Conservation (phyloP, 768 basidiomycete genomes). For the Lepiota subincarnata region DNA sequence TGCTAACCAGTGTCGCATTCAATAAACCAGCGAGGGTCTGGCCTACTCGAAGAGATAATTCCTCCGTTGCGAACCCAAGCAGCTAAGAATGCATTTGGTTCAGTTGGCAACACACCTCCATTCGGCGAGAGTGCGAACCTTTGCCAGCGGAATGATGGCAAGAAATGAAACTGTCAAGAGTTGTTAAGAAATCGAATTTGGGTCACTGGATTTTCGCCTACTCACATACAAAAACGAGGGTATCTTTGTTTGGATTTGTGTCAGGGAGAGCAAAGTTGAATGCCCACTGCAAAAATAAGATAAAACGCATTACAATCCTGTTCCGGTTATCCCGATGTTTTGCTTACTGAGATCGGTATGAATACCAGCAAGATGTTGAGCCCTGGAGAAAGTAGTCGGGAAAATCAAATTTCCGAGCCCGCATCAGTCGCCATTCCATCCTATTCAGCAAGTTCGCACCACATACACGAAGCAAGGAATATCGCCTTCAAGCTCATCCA, state of each 20-base stretch:
- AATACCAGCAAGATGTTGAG: constrained; percentile 68
- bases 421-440: no score
- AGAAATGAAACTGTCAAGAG: constrained; percentile 59
- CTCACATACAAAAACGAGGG: constrained; percentile 72
- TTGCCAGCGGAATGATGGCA: constrained; percentile 82
- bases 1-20: constrained; percentile 75
- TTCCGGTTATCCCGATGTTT: no score
- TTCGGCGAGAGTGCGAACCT: constrained; percentile 35
- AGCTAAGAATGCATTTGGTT: constrained; percentile 36
- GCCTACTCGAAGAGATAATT: constrained; percentile 76
- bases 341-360: constrained; percentile 64
- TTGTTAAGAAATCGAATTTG: constrained; percentile 1
- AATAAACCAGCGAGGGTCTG: constrained; percentile 80
- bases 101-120: background rate
- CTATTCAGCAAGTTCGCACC: background rate
- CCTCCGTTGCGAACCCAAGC: constrained; percentile 82
- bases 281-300: constrained; percentile 53
- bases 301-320: background rate
- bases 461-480: constrained; percentile 53
- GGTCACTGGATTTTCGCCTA: constrained; percentile 9
- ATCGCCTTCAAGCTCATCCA: constrained; percentile 50
- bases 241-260: constrained; percentile 37
- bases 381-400: constrained; percentile 33
- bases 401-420: background rate
- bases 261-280: constrained; percentile 54